phyloP scores from a whole-genome alignment of 1,284 basidiomycete genomes.

The Rhodofomes roseus region DNA sequence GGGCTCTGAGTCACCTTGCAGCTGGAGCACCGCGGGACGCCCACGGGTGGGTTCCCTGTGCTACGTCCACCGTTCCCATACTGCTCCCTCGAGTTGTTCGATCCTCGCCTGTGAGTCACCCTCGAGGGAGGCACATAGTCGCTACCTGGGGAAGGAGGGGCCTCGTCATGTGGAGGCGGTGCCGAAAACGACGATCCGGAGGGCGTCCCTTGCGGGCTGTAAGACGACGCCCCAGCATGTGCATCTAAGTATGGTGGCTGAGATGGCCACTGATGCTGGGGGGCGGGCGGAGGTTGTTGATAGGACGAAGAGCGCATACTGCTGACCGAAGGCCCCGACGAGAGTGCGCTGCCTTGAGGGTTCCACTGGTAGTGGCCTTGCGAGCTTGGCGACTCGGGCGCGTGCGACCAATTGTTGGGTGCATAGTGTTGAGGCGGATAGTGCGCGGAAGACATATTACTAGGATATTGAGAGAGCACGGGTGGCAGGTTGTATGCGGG shows the following conservation, averaged over 20 bases:
- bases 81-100: slow-evolving; percentile 26
- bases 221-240: slow-evolving; percentile 13
- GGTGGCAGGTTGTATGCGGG: slow-evolving; percentile 42
- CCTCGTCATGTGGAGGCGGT: slow-evolving; percentile 14
- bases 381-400: slow-evolving; percentile 32
- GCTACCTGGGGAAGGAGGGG: slow-evolving; percentile 25
- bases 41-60: slow-evolving; percentile 63
- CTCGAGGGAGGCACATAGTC: slow-evolving; percentile 65
- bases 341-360: slow-evolving; percentile 28
- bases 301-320: slow-evolving; percentile 48
- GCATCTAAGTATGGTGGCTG: slow-evolving; percentile 26
- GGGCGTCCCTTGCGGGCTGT: slow-evolving; percentile 19
- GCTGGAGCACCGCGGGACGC: slow-evolving; percentile 74
- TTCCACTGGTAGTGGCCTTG: slow-evolving; percentile 39
- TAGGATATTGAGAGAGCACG: slow-evolving; percentile 31
- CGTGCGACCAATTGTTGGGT: slow-evolving; percentile 43
- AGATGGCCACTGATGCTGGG: slow-evolving; percentile 27
- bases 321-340: slow-evolving; percentile 33
- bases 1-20: slow-evolving; percentile 85
- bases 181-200: slow-evolving; percentile 19
- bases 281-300: slow-evolving; percentile 21
- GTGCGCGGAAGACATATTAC: slow-evolving; percentile 35
- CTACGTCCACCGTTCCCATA: slow-evolving; percentile 29
- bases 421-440: slow-evolving; percentile 39
- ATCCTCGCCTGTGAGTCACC: slow-evolving; percentile 51